phyloP scores from a whole-genome alignment of 768 basidiomycete genomes.

The Hypholoma sublateritium region DNA sequence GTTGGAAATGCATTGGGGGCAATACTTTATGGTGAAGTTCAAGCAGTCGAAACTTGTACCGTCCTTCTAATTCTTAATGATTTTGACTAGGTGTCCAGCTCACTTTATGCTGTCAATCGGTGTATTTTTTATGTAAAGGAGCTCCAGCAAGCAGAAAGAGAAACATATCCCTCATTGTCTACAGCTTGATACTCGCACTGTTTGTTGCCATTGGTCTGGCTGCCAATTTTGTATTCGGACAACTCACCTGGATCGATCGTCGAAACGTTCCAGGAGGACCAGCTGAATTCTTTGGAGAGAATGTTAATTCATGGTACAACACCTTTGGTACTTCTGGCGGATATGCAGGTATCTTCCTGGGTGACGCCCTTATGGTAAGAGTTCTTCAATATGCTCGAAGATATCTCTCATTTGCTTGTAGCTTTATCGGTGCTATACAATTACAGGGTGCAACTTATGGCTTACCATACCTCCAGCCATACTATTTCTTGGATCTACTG shows the following conservation, averaged over 20 bases:
- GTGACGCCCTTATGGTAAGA: slow-evolving; percentile 9
- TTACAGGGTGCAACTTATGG: background rate
- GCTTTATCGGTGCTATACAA: slow-evolving; percentile 8
- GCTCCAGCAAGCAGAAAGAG: background rate
- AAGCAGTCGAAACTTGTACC: no score
- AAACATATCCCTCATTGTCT: slow-evolving; percentile 3
- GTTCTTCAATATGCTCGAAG: background rate
- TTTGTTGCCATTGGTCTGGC: slow-evolving; percentile 1
- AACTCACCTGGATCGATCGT: slow-evolving; percentile 10
- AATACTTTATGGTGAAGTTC: background rate
- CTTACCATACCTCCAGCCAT: background rate
- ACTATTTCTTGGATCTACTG: slow-evolving; percentile 4
- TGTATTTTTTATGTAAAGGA: background rate
- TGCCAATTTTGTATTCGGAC: slow-evolving; percentile 2
- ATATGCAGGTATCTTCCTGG: background rate
- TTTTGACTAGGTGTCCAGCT: slow-evolving; percentile 4
- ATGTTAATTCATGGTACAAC: slow-evolving; percentile 6
- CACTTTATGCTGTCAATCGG: slow-evolving; percentile 4
- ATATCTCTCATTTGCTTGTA: background rate
- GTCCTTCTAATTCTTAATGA: no score
- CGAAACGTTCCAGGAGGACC: slow-evolving; percentile 3
- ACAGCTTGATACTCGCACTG: slow-evolving; percentile 2
- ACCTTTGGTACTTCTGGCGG: slow-evolving; percentile 5
- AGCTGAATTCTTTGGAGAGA: slow-evolving; percentile 4
- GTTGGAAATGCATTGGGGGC: slow-evolving; percentile 6